Conservation (phyloP, 2,329 filamentous ascomycete species). For the Monilinia fructicola region DNA sequence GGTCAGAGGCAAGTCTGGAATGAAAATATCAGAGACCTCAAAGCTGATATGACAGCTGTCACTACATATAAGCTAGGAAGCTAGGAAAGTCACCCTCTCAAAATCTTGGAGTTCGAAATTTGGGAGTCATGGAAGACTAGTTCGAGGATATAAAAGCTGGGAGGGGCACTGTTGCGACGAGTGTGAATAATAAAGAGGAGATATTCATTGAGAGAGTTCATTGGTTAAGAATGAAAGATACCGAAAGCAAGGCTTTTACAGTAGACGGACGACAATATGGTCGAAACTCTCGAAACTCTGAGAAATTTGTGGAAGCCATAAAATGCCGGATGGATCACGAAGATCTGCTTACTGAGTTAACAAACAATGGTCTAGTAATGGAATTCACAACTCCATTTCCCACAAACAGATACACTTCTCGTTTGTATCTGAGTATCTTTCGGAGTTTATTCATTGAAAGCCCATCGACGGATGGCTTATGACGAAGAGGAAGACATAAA, state of each 20-base stretch:
- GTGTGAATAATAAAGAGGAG: not conserved
- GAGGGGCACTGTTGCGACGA: not conserved
- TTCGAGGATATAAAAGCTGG: not conserved
- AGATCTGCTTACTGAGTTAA: not conserved
- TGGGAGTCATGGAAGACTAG: not conserved
- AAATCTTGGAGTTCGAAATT: not conserved
- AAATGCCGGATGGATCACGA: not conserved
- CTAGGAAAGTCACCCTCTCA: not conserved
- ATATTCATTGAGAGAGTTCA: not conserved
- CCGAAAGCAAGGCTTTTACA: constrained; percentile 13
- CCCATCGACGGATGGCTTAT: not conserved
- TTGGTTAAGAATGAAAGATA: not conserved
- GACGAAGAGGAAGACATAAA: not conserved
- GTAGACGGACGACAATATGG: not conserved
- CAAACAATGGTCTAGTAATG: not conserved
- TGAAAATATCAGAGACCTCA: not conserved
- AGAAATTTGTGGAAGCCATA: not conserved
- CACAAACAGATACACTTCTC: not conserved
- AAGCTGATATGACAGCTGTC: not conserved
- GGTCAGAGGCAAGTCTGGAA: not conserved
- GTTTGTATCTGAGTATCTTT: not conserved
- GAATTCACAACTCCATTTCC: not conserved
- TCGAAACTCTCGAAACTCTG: not conserved
- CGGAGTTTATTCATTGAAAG: not conserved
- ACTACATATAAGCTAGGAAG: not conserved